Base-by-base conservation (phyloP, 2,329 filamentous ascomycete genomes). In the Penicillium sp. region DNA sequence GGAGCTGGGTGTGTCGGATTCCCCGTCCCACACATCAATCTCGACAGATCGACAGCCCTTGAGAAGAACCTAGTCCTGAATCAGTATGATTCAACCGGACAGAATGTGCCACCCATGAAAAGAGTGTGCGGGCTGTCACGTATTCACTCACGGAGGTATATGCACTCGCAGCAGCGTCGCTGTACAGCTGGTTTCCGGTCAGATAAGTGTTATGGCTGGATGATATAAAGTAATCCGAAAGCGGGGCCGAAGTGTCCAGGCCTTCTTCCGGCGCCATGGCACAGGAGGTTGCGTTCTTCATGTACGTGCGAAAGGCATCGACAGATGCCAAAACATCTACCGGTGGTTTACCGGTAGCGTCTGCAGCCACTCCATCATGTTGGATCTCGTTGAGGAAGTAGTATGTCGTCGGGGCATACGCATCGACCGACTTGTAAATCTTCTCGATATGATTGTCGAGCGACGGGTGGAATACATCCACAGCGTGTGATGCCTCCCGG, bases 191-290 rank as follows among this genome's bases (percentile, higher is more conserved):
- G 66, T 96, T 92, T 2, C 92, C 92, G 2, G 87, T 87, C 40
- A 96, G 79, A 71, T 96, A 97, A 0, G 92, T 97, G 71, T 97
- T 97, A 78, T 97, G 92, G 68, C 91, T 96, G 62, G 91, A 95
- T 58, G 88, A 96, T 71, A 97, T 92, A 72, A 91, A 97, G 77
- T 97, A 97, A 70, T 95, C 91, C 44, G 88, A 90, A 54, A 96
- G 81, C 4, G 91, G 89, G 49, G 83, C 84, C 0, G 82, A 82
- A 31, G 86, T 70, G 67, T 92, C 87, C 54, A 84, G 79, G 58
- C 75, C 66, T 29, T 75, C 63, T 21, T 72, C 54, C 7, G 75
- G 71, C 21, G 75, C 69, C 56, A 67, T 50, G 7, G 77, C 80
- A 61, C 75, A 77, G 7, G 77, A 76, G 13, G 72, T 68, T 18